These are phyloP conservation scores for Tremellales sp. DNA, from an alignment of 1,284 basidiomycete species.

Conservation along the genomic window DNA sequence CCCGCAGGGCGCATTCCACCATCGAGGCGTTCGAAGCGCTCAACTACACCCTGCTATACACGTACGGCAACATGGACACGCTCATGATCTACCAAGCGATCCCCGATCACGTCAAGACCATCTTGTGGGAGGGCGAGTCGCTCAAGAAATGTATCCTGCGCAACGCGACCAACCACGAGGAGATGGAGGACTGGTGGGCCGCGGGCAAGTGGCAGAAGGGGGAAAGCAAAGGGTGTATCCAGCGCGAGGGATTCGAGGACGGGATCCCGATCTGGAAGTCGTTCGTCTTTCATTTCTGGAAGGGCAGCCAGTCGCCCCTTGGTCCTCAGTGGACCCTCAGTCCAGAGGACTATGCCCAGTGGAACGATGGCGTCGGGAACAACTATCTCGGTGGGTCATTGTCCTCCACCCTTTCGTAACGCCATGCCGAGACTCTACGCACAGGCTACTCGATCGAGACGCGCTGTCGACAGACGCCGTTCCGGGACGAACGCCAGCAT, in stretches of 20 bases:
- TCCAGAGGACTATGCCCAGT: conserved; percentile 22
- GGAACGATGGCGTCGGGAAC: conserved; percentile 10
- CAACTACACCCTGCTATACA: conserved; percentile 35
- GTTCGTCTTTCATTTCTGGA: conserved; percentile 32
- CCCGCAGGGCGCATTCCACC: conserved; percentile 26
- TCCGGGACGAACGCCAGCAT: conserved; percentile 29
- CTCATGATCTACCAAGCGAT: conserved; percentile 36
- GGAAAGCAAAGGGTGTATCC: conserved; percentile 19
- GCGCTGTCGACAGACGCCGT: conserved; percentile 25
- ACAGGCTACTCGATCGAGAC: conserved; percentile 47
- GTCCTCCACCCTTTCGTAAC: background rate
- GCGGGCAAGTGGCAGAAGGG: conserved; percentile 17
- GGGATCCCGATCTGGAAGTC: conserved; percentile 31
- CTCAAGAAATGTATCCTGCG: conserved; percentile 17
- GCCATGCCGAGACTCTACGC: background rate
- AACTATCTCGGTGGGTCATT: conserved; percentile 9
- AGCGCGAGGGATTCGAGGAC: conserved; percentile 14
- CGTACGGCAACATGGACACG: conserved; percentile 27
- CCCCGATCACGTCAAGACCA: conserved; percentile 25
- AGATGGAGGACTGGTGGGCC: conserved; percentile 3
- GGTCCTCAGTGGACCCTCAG: conserved; percentile 25
- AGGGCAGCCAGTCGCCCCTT: conserved; percentile 12
- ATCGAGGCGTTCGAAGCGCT: conserved; percentile 26
- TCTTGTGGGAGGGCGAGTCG: conserved; percentile 26
- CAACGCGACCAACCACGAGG: conserved; percentile 19